Evolutionary conservation across 805 yeast species (phyloP), one percentile per base, ranked within the genome.

Genomic region (Schizosaccharomyces japonicus): DNA sequence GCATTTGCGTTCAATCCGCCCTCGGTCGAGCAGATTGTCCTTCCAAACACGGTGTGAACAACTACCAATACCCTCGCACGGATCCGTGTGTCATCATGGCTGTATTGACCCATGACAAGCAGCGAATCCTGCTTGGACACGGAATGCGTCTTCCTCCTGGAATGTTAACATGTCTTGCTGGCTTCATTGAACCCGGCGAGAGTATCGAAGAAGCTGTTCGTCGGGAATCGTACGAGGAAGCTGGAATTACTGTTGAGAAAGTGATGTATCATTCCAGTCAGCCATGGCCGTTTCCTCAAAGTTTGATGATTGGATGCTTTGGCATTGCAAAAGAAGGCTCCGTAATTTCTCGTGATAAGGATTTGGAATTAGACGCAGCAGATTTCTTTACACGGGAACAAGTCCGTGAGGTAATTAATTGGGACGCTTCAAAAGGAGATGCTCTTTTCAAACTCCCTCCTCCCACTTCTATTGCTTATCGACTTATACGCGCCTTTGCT

Each of bases 261-360:
- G 78, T 87, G 27, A 62, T 67, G 47, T 69, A 87, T 48, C 62
- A 78, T 21, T 67, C 75, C 55, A 72, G 90, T 10, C 96, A 87
- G 63, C 96, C 98, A 3, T 87, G 98, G 98, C 98, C 98, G 15
- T 87, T 76, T 61, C 96, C 96, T 1, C 84, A 82, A 0, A 83
- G 78, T 58, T 62, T 87, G 55, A 87, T 87, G 96, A 71, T 87
- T 54, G 96, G 96, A 7, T 85, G 95, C 60, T 60, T 84, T 48
- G 95, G 71, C 30, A 90, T 82, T n/a, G 78, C 78, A 1, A 71
- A 75, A 56, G 59, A 55, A 3, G 75, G 76, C 55, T 87, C 79
- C 56, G 29, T 57, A 7, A 76, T 85, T 52, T 66, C 76, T 56
- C 65, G 83, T 47, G 80, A 76, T 11, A 82, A 83, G 58, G 98